Conservation (phyloP, 2,329 filamentous ascomycete genomes). For the Pezicula carpinea region DNA sequence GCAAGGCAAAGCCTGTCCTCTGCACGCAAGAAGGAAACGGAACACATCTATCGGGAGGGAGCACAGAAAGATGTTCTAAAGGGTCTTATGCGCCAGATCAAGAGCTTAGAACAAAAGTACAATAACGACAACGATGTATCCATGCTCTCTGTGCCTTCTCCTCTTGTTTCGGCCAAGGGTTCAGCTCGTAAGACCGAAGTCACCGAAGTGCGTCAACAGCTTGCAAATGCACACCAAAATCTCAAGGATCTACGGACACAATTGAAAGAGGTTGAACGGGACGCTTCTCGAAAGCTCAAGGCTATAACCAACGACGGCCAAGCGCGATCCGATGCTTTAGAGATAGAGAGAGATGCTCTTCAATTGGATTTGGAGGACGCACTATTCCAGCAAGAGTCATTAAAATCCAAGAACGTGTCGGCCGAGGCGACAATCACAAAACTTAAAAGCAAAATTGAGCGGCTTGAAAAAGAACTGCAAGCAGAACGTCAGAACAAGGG, state of each 20-base stretch:
- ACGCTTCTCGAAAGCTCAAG: slow-evolving; percentile 33
- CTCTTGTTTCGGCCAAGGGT: slow-evolving; percentile 43
- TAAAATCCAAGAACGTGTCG: slow-evolving; percentile 32
- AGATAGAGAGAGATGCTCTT: slow-evolving; percentile 23
- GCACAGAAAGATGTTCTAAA: slow-evolving; percentile 59
- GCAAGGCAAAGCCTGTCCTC: slow-evolving; percentile 59
- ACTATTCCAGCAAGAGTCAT: slow-evolving; percentile 38
- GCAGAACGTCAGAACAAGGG: slow-evolving; percentile 47
- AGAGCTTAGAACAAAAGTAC: slow-evolving; percentile 62
- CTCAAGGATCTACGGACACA: slow-evolving; percentile 50
- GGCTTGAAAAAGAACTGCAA: slow-evolving; percentile 43
- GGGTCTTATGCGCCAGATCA: slow-evolving; percentile 58
- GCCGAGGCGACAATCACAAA: slow-evolving; percentile 40
- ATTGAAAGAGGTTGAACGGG: slow-evolving; percentile 43
- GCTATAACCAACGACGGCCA: slow-evolving; percentile 47
- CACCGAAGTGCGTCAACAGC: slow-evolving; percentile 53
- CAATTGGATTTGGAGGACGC: slow-evolving; percentile 36
- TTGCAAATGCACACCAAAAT: slow-evolving; percentile 55
- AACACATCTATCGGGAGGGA: slow-evolving; percentile 60
- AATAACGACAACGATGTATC: slow-evolving; percentile 61
- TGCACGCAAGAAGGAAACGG: slow-evolving; percentile 60
- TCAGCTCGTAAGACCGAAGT: slow-evolving; percentile 54
- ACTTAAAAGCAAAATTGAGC: slow-evolving; percentile 44
- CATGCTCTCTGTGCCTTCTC: slow-evolving; percentile 40
- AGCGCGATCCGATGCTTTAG: slow-evolving; percentile 35